A percentile compares a stretch with the other conserved stretches of the same genome.
phyloP scores from a whole-genome alignment of 108 stramenopile species.

The Conticribra weissflogii region DNA sequence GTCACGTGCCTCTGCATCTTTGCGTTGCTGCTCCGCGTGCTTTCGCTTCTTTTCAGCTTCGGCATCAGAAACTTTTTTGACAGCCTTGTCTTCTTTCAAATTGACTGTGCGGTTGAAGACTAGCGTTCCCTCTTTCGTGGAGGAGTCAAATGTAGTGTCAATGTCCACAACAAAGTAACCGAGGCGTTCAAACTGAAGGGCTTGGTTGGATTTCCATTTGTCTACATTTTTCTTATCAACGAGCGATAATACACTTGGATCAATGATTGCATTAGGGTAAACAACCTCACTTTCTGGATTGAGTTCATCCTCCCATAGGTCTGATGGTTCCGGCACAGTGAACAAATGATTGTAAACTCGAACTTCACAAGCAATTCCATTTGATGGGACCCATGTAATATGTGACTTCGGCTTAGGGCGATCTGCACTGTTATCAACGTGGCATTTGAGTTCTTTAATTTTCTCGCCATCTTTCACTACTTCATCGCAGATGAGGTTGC shows the following conservation, averaged over 20 bases:
- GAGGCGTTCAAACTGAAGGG: slow-evolving; percentile 94
- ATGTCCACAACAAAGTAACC: slow-evolving; percentile 98
- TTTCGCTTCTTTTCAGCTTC: slow-evolving; percentile 66
- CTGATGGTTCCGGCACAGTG: slow-evolving; percentile 80
- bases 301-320: slow-evolving; percentile 93
- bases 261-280: slow-evolving; percentile 71
- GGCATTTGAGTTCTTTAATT: slow-evolving; percentile 65
- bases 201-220: slow-evolving; percentile 74
- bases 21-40: slow-evolving; percentile 59
- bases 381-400: slow-evolving; percentile 82
- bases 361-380: slow-evolving; percentile 71
- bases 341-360: slow-evolving; percentile 97
- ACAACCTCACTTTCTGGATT: slow-evolving; percentile 87
- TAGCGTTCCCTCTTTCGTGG: slow-evolving; percentile 60
- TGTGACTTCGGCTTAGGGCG: slow-evolving; percentile 79
- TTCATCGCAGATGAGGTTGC: slow-evolving; percentile 77
- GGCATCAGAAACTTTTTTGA: slow-evolving; percentile 51
- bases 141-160: slow-evolving; percentile 79
- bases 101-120: slow-evolving; percentile 96
- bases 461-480: slow-evolving; percentile 57
- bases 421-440: slow-evolving; percentile 62
- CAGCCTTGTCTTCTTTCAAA: slow-evolving; percentile 83
- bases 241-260: slow-evolving; percentile 67
- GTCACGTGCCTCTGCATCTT: slow-evolving; percentile 58
- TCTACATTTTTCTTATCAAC: slow-evolving; percentile 62